These are phyloP conservation scores for Alternaria angustiovoidea DNA, from an alignment of 2,329 filamentous ascomycete species.

Conservation along the genomic window DNA sequence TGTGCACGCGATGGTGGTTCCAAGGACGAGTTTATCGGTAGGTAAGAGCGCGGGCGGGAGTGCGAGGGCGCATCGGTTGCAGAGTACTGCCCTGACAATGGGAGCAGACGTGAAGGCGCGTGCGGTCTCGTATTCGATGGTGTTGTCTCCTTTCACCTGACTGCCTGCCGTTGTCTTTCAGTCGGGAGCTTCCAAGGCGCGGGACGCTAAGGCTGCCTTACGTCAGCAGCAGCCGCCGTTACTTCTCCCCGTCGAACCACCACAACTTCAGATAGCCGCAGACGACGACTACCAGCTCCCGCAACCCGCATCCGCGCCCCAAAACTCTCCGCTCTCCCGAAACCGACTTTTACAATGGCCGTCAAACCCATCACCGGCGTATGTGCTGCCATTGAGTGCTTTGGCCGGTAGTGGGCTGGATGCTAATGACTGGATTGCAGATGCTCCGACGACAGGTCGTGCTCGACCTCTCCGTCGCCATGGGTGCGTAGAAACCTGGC, in stretches of 20 bases:
- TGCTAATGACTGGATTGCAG: slow-evolving; percentile 53
- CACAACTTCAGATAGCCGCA: slow-evolving; percentile 38
- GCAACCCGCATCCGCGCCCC: slow-evolving; percentile 36
- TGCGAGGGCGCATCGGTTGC: slow-evolving; percentile 17
- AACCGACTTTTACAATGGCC: slow-evolving; percentile 47
- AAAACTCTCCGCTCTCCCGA: slow-evolving; percentile 40
- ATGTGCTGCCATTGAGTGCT: slow-evolving; percentile 50
- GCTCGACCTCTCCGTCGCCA: slow-evolving; percentile 70
- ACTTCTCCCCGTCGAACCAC: slow-evolving; percentile 38
- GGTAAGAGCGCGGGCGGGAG: slow-evolving; percentile 21
- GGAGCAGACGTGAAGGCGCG: slow-evolving; percentile 16
- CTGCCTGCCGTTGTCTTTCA: slow-evolving; percentile 21
- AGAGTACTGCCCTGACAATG: slow-evolving; percentile 6
- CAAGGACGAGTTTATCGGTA: slow-evolving; percentile 6
- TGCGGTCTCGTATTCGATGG: slow-evolving; percentile 11
- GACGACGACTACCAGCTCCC: slow-evolving; percentile 40
- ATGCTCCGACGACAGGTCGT: slow-evolving; percentile 73
- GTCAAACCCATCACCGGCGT: slow-evolving; percentile 62
- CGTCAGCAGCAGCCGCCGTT: slow-evolving; percentile 15
- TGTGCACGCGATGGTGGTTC: slow-evolving; percentile 17
- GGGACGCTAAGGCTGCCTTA: slow-evolving; percentile 19
- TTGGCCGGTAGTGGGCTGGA: slow-evolving; percentile 18
- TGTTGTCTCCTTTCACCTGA: slow-evolving; percentile 25
- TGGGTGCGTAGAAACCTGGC: slow-evolving; percentile 61
- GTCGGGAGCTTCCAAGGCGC: slow-evolving; percentile 28